Percentiles rank a stretch among this genome's conserved stretches.
Conservation (phyloP, 345 rosid genomes). For the Cardiospermum halicacabum region DNA sequence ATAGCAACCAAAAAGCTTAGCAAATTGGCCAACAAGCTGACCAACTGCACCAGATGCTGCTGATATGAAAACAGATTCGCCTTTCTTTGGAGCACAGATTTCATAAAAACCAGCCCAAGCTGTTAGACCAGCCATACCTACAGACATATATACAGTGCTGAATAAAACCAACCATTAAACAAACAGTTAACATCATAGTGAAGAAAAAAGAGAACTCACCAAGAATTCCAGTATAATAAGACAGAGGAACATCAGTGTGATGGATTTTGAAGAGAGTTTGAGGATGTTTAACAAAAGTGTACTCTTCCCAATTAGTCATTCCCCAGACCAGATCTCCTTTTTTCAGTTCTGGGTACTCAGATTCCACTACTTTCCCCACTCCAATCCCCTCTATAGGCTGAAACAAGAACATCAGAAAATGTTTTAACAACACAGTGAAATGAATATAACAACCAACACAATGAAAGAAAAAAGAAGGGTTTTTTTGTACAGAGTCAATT, state of each 20-base stretch:
- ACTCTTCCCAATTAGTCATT: constrained; percentile 61
- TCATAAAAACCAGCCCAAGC: no score
- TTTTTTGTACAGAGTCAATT: no score
- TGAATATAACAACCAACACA: background rate
- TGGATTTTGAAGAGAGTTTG: constrained; percentile 38
- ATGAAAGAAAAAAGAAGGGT: background rate
- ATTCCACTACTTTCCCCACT: constrained; percentile 55
- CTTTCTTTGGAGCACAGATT: no score
- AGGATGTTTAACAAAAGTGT: constrained; percentile 33
- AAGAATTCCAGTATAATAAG: constrained; percentile 45
- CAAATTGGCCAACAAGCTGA: no score
- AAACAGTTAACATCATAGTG: no score
- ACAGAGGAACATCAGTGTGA: constrained; percentile 49
- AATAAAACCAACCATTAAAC: no score
- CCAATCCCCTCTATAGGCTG: constrained; percentile 51
- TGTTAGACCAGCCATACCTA: no score
- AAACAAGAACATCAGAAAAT: background rate
- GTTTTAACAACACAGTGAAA: background rate
- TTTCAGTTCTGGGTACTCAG: constrained; percentile 38
- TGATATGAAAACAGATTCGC: no score
- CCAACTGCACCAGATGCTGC: no score
- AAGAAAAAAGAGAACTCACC: background rate
- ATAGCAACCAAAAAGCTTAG: no score
- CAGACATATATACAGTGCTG: no score
- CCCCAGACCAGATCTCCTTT: constrained; percentile 57